Conservation (phyloP, 768 basidiomycete species). For the Porphyrellus cyaneotinctus region DNA sequence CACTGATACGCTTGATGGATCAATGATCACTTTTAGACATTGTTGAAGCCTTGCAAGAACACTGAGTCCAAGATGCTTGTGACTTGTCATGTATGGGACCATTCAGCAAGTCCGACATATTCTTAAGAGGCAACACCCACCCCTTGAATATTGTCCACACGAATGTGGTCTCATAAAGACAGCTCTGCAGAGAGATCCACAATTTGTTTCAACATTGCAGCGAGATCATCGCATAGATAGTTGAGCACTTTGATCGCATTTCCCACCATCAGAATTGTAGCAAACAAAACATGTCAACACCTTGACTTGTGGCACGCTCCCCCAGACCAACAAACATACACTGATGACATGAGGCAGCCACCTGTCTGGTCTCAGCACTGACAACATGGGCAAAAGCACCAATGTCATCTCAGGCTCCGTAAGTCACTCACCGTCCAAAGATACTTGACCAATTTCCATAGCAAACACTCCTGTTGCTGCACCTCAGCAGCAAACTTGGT, state of each 20-base stretch:
- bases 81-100: slow-evolving; percentile 42
- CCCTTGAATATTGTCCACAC: slow-evolving; percentile 68
- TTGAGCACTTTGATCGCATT: slow-evolving; percentile 67
- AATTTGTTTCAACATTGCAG: slow-evolving; percentile 60
- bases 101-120: background rate
- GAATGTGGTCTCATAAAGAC: slow-evolving; percentile 61
- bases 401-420: slow-evolving; percentile 75
- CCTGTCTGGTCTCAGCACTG: slow-evolving; percentile 55
- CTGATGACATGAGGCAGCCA: slow-evolving; percentile 54
- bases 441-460: slow-evolving; percentile 63
- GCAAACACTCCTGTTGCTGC: slow-evolving; percentile 48
- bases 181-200: slow-evolving; percentile 66
- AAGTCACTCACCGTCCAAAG: slow-evolving; percentile 67
- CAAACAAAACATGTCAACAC: slow-evolving; percentile 32
- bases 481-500: slow-evolving; percentile 60
- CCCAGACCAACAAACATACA: slow-evolving; percentile 31
- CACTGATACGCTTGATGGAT: slow-evolving; percentile 59
- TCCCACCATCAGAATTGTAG: slow-evolving; percentile 71
- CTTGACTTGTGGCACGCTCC: background rate
- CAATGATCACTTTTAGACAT: slow-evolving; percentile 62
- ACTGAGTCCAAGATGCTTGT: slow-evolving; percentile 47
- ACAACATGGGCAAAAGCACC: slow-evolving; percentile 64
- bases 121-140: slow-evolving; percentile 30
- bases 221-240: slow-evolving; percentile 57
- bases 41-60: slow-evolving; percentile 63